Percentiles rank a stretch among this genome's conserved stretches.
Conservation (phyloP, 116 monocot species). For the Phalaenopsis hybrid region DNA sequence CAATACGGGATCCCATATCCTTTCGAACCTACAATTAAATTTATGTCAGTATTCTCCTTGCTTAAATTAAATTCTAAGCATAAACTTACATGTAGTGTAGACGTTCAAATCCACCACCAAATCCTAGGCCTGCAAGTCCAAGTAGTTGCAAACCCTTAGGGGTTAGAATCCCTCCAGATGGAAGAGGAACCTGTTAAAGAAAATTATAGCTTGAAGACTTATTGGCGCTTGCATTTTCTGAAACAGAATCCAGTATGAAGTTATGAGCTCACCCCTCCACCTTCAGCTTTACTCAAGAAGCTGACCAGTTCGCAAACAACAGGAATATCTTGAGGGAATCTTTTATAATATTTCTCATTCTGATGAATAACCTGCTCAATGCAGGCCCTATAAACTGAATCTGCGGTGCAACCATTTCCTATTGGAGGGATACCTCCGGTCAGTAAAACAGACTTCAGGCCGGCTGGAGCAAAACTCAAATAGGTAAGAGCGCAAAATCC, state of each 20-base stretch:
- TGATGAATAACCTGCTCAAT: constrained; percentile 76
- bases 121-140: constrained; percentile 80
- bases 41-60: background rate
- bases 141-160: constrained; percentile 80
- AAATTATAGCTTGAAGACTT: constrained; percentile 8
- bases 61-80: background rate
- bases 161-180: constrained; percentile 80
- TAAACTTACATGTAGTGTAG: constrained; percentile 75
- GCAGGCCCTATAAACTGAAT: constrained; percentile 75
- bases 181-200: constrained; percentile 59
- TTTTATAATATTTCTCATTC: constrained; percentile 91
- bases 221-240: background rate
- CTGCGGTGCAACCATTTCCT: constrained; percentile 71
- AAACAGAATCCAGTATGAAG: background rate
- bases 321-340: constrained; percentile 78
- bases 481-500: constrained; percentile 93
- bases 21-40: constrained; percentile 59
- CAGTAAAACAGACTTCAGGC: constrained; percentile 67
- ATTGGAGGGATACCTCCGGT: constrained; percentile 94
- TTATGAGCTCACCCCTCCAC: constrained; percentile 68
- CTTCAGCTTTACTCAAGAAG: constrained; percentile 51
- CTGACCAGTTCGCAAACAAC: constrained; percentile 56
- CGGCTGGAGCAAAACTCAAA: constrained; percentile 94
- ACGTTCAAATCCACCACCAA: constrained; percentile 85
- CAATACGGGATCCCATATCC: constrained; percentile 82